These are phyloP conservation scores for Graphilbum ipis-grandicollis DNA, from an alignment of 2,329 filamentous ascomycete genomes.

Conservation along the genomic window DNA sequence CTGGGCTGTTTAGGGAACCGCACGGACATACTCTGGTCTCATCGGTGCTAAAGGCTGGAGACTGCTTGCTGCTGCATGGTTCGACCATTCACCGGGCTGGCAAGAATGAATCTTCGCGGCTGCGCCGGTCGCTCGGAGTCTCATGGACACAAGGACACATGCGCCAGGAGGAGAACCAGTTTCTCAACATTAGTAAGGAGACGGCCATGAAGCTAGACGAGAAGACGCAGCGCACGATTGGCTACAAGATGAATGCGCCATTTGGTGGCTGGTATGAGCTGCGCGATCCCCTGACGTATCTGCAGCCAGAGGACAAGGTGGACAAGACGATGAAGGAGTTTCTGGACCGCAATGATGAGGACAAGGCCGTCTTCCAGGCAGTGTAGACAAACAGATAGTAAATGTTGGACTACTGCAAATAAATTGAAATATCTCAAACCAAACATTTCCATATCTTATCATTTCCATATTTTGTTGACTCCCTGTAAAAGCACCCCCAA, in stretches of 20 bases:
- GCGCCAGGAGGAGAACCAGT: background rate
- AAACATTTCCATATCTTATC: too few species aligned
- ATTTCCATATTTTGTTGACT: too few species aligned
- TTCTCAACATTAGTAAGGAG: background rate
- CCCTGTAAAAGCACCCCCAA: too few species aligned
- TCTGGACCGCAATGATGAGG: background rate
- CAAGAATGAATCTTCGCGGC: background rate
- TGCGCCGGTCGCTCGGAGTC: background rate
- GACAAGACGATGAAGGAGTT: conserved; percentile 1
- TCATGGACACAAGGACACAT: background rate
- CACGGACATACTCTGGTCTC: background rate
- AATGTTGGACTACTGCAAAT: too few species aligned
- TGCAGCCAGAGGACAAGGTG: background rate
- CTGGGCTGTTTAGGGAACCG: too few species aligned
- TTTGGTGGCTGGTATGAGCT: conserved; percentile 1
- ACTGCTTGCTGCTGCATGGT: background rate
- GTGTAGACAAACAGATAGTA: too few species aligned
- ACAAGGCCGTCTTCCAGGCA: background rate
- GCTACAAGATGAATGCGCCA: background rate
- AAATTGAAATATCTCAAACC: too few species aligned
- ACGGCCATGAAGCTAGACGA: background rate
- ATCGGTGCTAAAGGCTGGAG: background rate
- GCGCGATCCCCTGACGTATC: background rate
- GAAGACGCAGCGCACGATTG: background rate
- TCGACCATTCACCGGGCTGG: background rate